Conservation (phyloP, 2,329 filamentous ascomycete species). For the Coleophoma crateriformis region DNA sequence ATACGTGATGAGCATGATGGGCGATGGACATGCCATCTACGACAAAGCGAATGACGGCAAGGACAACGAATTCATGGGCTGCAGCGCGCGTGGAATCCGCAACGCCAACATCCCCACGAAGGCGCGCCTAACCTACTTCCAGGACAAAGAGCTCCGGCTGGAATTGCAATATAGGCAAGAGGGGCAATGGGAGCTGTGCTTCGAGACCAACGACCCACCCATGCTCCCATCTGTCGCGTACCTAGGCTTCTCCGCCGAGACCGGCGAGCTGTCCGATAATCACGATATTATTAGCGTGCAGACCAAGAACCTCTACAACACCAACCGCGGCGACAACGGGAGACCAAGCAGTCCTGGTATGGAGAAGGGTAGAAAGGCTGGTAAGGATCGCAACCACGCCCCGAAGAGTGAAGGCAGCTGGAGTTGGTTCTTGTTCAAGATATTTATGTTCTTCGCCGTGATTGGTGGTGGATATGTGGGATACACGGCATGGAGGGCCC, state of each 20-base stretch:
- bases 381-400: conserved; percentile 19
- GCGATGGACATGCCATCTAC: conserved; percentile 83
- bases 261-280: conserved; percentile 93
- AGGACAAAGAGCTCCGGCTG: conserved; percentile 85
- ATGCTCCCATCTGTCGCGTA: conserved; percentile 75
- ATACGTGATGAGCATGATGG: conserved; percentile 97
- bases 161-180: conserved; percentile 93
- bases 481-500: conserved; percentile 72
- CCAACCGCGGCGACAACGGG: conserved; percentile 31
- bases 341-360: conserved; percentile 29
- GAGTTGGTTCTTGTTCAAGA: conserved; percentile 74
- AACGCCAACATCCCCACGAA: conserved; percentile 76
- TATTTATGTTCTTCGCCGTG: conserved; percentile 67
- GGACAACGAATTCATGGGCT: conserved; percentile 85
- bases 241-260: conserved; percentile 79
- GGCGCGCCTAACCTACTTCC: conserved; percentile 88
- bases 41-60: conserved; percentile 95
- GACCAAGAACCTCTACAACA: conserved; percentile 83
- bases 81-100: conserved; percentile 88
- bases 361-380: conserved; percentile 18
- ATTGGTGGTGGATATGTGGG: conserved; percentile 76
- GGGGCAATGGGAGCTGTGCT: conserved; percentile 84
- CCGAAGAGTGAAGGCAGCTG: conserved; percentile 40
- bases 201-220: conserved; percentile 64
- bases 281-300: conserved; percentile 90